These are phyloP conservation scores for Bassia scoparia DNA, from an alignment of 148 eudicot genomes.

Conservation along the genomic window DNA sequence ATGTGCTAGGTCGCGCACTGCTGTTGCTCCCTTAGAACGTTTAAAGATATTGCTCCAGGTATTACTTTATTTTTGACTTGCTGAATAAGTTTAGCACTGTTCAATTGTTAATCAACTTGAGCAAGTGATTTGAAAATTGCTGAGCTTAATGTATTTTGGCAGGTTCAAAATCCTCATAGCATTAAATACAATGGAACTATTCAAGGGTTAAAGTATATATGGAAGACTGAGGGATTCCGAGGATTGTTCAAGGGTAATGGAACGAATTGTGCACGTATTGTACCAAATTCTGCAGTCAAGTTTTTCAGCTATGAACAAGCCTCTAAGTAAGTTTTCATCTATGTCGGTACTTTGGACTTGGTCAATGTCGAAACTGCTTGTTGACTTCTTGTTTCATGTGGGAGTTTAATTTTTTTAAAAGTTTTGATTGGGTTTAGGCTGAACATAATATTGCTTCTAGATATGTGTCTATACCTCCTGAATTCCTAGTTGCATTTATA, in stretches of 20 bases:
- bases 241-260: slow-evolving; percentile 92
- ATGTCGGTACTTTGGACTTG: neutral
- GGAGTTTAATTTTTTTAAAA: neutral
- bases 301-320: slow-evolving; percentile 93
- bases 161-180: slow-evolving; percentile 85
- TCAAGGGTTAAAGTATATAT: slow-evolving; percentile 74
- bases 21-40: slow-evolving; percentile 77
- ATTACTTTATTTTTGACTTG: neutral
- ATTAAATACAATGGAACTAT: slow-evolving; percentile 76
- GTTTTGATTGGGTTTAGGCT: neutral
- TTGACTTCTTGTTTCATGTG: neutral
- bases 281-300: slow-evolving; percentile 82
- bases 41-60: slow-evolving; percentile 77
- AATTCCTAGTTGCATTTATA: slow-evolving; percentile 10
- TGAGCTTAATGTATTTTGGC: slow-evolving; percentile 5
- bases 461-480: neutral
- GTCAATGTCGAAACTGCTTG: neutral
- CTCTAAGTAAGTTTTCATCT: slow-evolving; percentile 45
- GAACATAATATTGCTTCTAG: neutral
- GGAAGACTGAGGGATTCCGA: slow-evolving; percentile 69
- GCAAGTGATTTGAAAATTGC: neutral
- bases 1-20: slow-evolving; percentile 65
- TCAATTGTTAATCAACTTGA: neutral
- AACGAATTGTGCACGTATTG: slow-evolving; percentile 84
- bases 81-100: neutral